Evolutionary conservation across 2,329 filamentous ascomycete genomes (phyloP).

Genomic region (Elsinoe necatrix): DNA sequence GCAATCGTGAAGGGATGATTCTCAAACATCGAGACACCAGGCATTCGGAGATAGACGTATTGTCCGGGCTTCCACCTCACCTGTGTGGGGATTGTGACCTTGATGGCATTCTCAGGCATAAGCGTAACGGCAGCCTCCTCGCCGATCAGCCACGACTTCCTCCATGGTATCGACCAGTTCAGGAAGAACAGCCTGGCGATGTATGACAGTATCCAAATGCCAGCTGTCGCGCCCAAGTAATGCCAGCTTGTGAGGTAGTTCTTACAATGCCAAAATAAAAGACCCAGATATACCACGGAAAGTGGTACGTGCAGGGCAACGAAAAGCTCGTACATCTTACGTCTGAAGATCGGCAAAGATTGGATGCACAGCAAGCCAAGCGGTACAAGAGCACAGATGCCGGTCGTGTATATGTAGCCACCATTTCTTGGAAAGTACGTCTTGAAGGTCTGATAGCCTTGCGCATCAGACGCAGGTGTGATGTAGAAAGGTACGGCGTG

Average conservation of each 20-base stretch:
- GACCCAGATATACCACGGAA: constrained; percentile 67
- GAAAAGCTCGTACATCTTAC: constrained; percentile 77
- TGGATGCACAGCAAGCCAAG: constrained; percentile 75
- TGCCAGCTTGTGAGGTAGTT: constrained; percentile 86
- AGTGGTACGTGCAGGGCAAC: constrained; percentile 74
- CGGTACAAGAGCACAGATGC: constrained; percentile 65
- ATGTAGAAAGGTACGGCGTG: constrained; percentile 87
- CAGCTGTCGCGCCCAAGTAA: constrained; percentile 75
- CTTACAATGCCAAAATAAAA: constrained; percentile 93
- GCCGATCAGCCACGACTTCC: constrained; percentile 73
- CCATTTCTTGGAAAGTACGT: constrained; percentile 54
- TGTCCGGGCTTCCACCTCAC: constrained; percentile 90
- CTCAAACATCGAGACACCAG: constrained; percentile 78
- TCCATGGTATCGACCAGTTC: constrained; percentile 79
- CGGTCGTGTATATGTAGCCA: constrained; percentile 24
- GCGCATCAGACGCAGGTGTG: constrained; percentile 76
- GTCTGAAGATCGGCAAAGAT: constrained; percentile 69
- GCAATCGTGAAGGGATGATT: constrained; percentile 96
- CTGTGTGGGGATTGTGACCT: constrained; percentile 87
- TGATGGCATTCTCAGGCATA: constrained; percentile 88
- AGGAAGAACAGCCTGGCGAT: constrained; percentile 69
- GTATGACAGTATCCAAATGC: constrained; percentile 70
- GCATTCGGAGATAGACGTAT: constrained; percentile 91
- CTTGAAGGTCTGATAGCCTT: constrained; percentile 61
- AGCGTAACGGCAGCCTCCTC: constrained; percentile 86